Evolutionary conservation across 1,139 yeast genomes (phyloP).

Genomic region (Zygoascus meyerae): DNA sequence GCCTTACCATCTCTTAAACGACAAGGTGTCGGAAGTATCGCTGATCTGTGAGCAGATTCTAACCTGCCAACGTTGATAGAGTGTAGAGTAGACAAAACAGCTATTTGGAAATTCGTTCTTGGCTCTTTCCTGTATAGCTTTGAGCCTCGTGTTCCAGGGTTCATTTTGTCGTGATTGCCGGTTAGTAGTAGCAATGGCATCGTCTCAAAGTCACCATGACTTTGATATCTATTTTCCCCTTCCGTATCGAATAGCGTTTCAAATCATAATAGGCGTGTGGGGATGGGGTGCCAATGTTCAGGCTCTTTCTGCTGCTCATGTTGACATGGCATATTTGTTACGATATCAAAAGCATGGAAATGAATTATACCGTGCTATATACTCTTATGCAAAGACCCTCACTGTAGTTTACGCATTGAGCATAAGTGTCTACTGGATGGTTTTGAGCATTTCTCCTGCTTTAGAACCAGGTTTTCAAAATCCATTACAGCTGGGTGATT

Average conservation of each 20-base stretch:
- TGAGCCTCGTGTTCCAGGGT: no score
- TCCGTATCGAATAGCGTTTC: conserved; percentile 44
- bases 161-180: no score
- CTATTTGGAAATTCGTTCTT: no score
- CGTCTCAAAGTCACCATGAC: conserved; percentile 9
- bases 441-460: conserved; percentile 18
- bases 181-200: no score
- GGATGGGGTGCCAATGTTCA: conserved; percentile 44
- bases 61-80: no score
- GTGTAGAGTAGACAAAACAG: no score
- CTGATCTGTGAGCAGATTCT: no score
- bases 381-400: conserved; percentile 25
- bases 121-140: no score
- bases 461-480: conserved; percentile 16
- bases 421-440: conserved; percentile 21
- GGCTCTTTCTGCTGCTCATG: conserved; percentile 33
- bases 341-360: conserved; percentile 28
- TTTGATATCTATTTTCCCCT: conserved; percentile 42
- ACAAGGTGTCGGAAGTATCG: no score
- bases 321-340: conserved; percentile 40
- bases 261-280: conserved; percentile 44
- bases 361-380: conserved; percentile 23
- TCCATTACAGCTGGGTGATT: conserved; percentile 16
- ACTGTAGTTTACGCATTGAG: conserved; percentile 21
- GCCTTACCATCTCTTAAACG: no score